These are phyloP conservation scores for Chalaropsis ovoidea DNA, from an alignment of 2,329 filamentous ascomycete genomes.

Conservation along the genomic window DNA sequence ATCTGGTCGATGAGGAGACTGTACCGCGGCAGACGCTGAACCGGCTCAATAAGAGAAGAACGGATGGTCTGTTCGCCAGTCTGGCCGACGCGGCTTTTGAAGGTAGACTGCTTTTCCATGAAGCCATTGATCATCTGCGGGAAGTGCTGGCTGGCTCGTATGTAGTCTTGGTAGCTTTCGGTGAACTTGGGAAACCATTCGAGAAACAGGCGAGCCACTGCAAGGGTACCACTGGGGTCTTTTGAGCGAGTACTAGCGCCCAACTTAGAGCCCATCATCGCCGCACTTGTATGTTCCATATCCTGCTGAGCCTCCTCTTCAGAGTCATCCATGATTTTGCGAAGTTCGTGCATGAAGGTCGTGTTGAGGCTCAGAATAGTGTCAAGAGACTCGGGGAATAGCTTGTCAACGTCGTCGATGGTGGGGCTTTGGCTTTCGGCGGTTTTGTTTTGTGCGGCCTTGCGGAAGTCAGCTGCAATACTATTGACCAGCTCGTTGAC, in stretches of 20 bases:
- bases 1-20: constrained; percentile 96
- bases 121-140: constrained; percentile 70
- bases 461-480: constrained; percentile 69
- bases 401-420: constrained; percentile 57
- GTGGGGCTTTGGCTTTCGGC: constrained; percentile 59
- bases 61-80: constrained; percentile 84
- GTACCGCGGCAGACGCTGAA: constrained; percentile 87
- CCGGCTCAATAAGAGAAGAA: constrained; percentile 88
- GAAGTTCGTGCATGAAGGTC: constrained; percentile 66
- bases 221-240: constrained; percentile 67
- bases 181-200: constrained; percentile 93
- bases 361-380: constrained; percentile 73
- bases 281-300: constrained; percentile 50
- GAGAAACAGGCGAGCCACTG: constrained; percentile 69
- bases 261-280: constrained; percentile 36
- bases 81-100: constrained; percentile 67
- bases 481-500: constrained; percentile 71
- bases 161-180: constrained; percentile 85
- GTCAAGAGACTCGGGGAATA: constrained; percentile 75
- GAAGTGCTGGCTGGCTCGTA: constrained; percentile 79
- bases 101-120: constrained; percentile 69
- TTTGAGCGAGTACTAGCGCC: constrained; percentile 41
- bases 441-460: constrained; percentile 51
- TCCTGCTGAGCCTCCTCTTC: constrained; percentile 71
- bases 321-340: constrained; percentile 66